Evolutionary conservation across 2,329 filamentous ascomycete genomes (phyloP), one percentile per base, ranked within the genome.

Genomic region (Diaporthe sp.): DNA sequence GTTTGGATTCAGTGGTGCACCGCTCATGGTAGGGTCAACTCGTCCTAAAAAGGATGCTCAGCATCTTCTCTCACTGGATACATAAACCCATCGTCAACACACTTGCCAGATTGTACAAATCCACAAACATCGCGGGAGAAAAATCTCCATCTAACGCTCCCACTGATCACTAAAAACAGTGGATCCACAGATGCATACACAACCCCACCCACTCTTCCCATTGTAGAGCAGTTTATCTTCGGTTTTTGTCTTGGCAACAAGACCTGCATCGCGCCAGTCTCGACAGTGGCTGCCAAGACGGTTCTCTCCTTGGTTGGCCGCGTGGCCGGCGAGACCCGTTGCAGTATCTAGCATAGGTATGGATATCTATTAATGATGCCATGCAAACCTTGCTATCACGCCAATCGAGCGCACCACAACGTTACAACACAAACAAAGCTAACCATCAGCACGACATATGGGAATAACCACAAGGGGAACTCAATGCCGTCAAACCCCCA

Each of bases 101-200:
- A n/a, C 38, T 1, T 66, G 60, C 60, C 40, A 17, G 1, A 0
- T 30, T 7, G 12, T 5, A 3, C 17, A 1, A 47, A n/a, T 3
- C 33, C 60, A 25, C 42, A 66, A 12, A 0, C 2, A 8, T 6
- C 15, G 45, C 60, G 42, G n/a, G 2, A 1, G 13, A 17, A 0
- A 13, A 50, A 66, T 10, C 17, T 15, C 60, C 60, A 70, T 70
- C 25, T 42, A 57, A 38, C 67, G 67, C 28, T 70, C 67, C 50
- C 67, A 70, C 12, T 38, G 50, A n/a, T 70, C 67, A 35, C 67
- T 30, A 19, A 55, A 70, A 10, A 70, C 45, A 30, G 57, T 38
- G 35, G 35, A 6, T 38, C 35, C 35, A 38, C 35, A 6, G 10
- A 38, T 38, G 10, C 35, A 10, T 38, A 10, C 5, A 38, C 35